Evolutionary conservation across 345 rosid species (phyloP).

Genomic region (Bruguiera parviflora): DNA sequence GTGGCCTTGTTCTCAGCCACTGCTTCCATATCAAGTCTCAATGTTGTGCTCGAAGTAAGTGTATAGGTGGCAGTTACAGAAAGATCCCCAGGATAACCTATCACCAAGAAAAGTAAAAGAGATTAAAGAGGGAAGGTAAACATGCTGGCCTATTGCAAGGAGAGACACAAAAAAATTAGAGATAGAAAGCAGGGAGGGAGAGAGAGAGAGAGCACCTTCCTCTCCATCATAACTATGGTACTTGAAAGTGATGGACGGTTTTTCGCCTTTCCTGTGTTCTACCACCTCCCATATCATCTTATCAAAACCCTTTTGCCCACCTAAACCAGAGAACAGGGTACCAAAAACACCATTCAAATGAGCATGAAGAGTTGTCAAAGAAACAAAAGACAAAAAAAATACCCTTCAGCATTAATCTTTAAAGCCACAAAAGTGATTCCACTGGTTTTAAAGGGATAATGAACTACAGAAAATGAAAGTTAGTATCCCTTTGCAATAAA

Average conservation of each 20-base stretch:
- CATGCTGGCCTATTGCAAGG: background rate
- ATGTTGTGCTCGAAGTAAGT: conserved; percentile 56
- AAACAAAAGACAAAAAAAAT: background rate
- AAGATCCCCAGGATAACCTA: conserved; percentile 87
- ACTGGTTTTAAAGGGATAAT: too few relatives aligned
- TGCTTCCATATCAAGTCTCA: conserved; percentile 95
- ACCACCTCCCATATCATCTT: conserved; percentile 74
- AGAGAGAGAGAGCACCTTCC: conserved; percentile 47
- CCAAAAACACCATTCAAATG: background rate
- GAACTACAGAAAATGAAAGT: too few relatives aligned
- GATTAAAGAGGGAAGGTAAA: background rate
- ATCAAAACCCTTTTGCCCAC: conserved; percentile 85
- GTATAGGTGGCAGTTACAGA: conserved; percentile 67
- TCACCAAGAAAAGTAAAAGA: conserved; percentile 1
- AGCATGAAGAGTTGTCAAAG: background rate
- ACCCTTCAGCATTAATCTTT: background rate
- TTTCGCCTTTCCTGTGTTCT: conserved; percentile 54
- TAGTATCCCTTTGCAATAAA: too few relatives aligned
- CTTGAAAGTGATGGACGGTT: conserved; percentile 66
- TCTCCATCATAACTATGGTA: conserved; percentile 74
- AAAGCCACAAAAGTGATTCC: background rate
- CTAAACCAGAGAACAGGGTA: conserved; percentile 29
- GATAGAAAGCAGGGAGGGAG: background rate
- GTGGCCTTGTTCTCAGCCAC: conserved; percentile 68
- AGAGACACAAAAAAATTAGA: background rate